Evolutionary conservation across 306 rosid genomes (phyloP), one percentile per base, ranked within the genome.

Genomic region (Chamaecrista fasciculata): DNA sequence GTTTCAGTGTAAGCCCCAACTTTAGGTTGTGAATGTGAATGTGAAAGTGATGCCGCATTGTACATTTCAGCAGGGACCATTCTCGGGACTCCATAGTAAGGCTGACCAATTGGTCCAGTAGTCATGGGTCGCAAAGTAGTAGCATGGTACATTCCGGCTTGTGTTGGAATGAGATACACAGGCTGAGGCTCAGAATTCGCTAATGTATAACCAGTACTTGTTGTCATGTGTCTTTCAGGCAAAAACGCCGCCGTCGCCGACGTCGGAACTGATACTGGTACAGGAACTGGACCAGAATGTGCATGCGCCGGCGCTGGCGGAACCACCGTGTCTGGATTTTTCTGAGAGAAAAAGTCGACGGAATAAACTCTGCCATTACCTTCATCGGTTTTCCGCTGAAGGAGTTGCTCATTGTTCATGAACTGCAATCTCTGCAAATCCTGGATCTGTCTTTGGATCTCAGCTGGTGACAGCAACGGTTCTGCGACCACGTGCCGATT

Each of bases 161-260:
- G 84, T 0, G 93, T 86, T 20, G 75, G 81, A 52, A 92, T 70
- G 62, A 86, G 64, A 79, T 86, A 92, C 42, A 92, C 79, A n/a
- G 84, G 91, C 37, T 71, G 79, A 51, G 76, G 93, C 47, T 87
- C 89, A 25, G 77, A 18, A 25, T 69, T 65, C 9, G 63, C 52
- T 21, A 85, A 2, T 25, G 87, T 55, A 49, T 81, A 86, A 62
- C 79, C 87, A 6, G 86, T 62, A 9, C 78, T 53, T 42, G 61
- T 53, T 42, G 61, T 77, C 74, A 80, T 73, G 7, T 85, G 88
- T 62, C 85, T 60, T 26, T 85, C 94, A 1, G 80, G 84, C 52
- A 84, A 3, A 77, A 79, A 86, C 5, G 77, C 29, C 0, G 85
- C 24, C n/a, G 86, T 5, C 11, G 67, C 70, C 55, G 60, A 12